phyloP scores from a whole-genome alignment of 176 grass and related monocot species.

The Rhynchospora pubera region DNA sequence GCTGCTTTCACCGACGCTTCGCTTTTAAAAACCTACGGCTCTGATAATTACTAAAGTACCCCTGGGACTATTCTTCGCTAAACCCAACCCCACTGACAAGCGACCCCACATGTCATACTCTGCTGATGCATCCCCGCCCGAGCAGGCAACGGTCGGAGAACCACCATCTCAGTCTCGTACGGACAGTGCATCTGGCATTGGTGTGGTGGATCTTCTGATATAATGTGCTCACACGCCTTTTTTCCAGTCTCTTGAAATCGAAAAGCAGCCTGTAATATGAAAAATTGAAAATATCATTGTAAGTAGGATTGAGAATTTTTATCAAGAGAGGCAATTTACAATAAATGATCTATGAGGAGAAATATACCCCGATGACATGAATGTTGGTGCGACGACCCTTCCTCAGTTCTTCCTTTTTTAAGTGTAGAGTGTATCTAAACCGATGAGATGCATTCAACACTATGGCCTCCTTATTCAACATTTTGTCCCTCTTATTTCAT shows the following conservation, averaged over 20 bases:
- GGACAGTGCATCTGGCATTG: not conserved
- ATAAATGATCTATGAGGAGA: not conserved
- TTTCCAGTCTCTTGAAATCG: conserved; percentile 73
- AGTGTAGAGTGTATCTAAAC: conserved; percentile 87
- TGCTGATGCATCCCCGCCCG: not conserved
- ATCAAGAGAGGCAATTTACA: not conserved
- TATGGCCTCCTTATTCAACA: conserved; percentile 21
- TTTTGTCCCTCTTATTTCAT: too few species aligned
- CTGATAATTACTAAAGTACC: conserved; percentile 10
- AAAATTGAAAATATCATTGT: conserved; percentile 9
- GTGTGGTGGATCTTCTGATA: conserved; percentile 10
- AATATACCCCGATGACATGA: conserved; percentile 68
- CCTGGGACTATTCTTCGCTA: conserved; percentile 1
- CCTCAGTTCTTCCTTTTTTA: conserved; percentile 67
- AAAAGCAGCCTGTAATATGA: conserved; percentile 84
- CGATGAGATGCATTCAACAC: conserved; percentile 86
- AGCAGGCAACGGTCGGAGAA: not conserved
- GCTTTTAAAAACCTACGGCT: conserved; percentile 12
- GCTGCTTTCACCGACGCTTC: conserved; percentile 13
- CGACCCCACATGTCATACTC: conserved; percentile 24
- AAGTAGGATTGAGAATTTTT: not conserved
- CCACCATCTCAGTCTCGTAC: not conserved
- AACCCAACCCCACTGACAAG: conserved; percentile 8
- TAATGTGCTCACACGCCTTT: conserved; percentile 27
- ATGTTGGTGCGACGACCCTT: conserved; percentile 83